Percentiles rank a stretch among this genome's conserved stretches.
Evolutionary conservation across 1,284 basidiomycete genomes (phyloP).

Genomic region (Heimioporus punctisporus): DNA sequence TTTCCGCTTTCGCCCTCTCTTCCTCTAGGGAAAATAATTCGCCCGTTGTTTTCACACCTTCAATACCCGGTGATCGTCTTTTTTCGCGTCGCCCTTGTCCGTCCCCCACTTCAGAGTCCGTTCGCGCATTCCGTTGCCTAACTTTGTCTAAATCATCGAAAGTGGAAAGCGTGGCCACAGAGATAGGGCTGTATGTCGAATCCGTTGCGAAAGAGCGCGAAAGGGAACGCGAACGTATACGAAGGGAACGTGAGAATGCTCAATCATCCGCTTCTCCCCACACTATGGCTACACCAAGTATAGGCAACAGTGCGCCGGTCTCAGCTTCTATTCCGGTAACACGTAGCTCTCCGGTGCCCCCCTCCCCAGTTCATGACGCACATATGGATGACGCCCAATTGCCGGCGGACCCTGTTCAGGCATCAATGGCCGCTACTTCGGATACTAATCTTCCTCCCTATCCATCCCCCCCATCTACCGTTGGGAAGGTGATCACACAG

Average conservation of each 20-base stretch:
- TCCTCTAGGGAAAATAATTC: constrained; percentile 6
- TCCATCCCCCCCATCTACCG: constrained; percentile 57
- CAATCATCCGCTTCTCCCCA: constrained; percentile 41
- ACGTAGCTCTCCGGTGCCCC: constrained; percentile 13
- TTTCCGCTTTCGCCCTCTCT: constrained; percentile 16
- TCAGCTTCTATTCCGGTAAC: constrained; percentile 10
- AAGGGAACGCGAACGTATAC: constrained; percentile 69
- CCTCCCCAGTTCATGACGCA: constrained; percentile 18
- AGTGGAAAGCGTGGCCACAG: constrained; percentile 46
- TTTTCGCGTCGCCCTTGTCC: constrained; percentile 24
- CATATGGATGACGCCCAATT: constrained; percentile 22
- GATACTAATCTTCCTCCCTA: constrained; percentile 39
- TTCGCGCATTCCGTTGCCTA: constrained; percentile 24
- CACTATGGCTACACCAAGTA: constrained; percentile 29
- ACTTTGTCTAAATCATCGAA: constrained; percentile 26
- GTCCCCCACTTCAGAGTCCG: constrained; percentile 24
- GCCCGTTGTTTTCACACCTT: constrained; percentile 1
- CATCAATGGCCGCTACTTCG: constrained; percentile 11
- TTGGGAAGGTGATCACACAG: constrained; percentile 27
- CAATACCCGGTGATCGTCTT: constrained; percentile 15
- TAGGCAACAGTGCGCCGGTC: constrained; percentile 15
- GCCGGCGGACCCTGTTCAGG: constrained; percentile 10
- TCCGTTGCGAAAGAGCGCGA: constrained; percentile 72
- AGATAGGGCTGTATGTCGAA: constrained; percentile 70
- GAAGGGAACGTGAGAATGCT: constrained; percentile 58